Base-by-base conservation (phyloP, 148 eudicot species). In the Gaultheria prostrata region DNA sequence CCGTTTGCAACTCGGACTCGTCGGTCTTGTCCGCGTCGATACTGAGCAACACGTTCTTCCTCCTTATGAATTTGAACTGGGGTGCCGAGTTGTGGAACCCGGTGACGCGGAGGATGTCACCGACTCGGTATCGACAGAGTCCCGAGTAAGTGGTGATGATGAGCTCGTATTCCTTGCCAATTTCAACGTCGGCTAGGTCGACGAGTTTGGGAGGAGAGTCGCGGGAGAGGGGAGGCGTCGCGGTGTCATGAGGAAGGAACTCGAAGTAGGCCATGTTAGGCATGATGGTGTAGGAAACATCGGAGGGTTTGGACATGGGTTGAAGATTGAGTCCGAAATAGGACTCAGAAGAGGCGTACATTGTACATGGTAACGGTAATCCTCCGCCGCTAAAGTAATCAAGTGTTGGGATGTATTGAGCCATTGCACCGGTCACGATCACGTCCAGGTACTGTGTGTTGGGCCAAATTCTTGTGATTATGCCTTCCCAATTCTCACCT, bases 181-280 rank as follows among this genome's bases (percentile, higher is more conserved):
- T 88, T 39, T 93, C 90, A 2, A 95, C 87, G 63, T 88, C 86
- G 0, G 93, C 93, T 54, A 92, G 84, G 75, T 91, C 93, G 1
- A 93, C 92, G 1, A 92, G 89, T 0, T 69, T 85, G 39, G 92
- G 82, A 11, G 75, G 82, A 1, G 92, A 82, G 87, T 84, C 79
- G 8, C 39, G 83, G 10, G 69, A 51, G 51, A 72, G 77, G 15
- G 80, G 70, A 17, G 75, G 77, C 20, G 87, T 51, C 20, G 61
- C 18, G 18, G 88, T 46, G 75, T 85, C 88, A 12, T 92, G 93
- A 6, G 94, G 93, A 81, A 93, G 82, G 90, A 95, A 95, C 88
- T 95, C 98, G 77, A 95, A 95, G 79, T 90, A 95, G 4, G 85
- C 98, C 95, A 95, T 87, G 78, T 95, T 95, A 0, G 98, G 98